phyloP scores from a whole-genome alignment of 1,284 basidiomycete genomes.

The Trichosporon faecale region DNA sequence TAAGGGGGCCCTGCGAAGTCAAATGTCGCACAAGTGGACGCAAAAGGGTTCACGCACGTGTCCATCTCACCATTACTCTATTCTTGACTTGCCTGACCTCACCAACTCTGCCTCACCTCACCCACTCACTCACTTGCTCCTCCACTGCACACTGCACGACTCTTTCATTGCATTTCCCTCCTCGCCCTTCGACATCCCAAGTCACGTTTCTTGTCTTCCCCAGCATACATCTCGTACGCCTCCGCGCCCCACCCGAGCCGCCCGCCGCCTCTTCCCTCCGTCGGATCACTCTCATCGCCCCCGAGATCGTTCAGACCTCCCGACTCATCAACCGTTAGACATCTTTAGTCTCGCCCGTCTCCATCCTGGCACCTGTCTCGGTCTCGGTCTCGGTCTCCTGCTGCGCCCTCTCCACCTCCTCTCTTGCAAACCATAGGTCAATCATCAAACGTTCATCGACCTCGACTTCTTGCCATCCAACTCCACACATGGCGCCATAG shows the following conservation, averaged over 20 bases:
- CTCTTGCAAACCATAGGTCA: background rate
- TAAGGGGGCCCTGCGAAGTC: background rate
- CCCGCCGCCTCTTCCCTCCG: background rate
- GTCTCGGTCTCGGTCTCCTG: background rate
- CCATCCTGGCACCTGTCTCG: background rate
- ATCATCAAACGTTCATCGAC: background rate
- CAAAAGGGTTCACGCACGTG: constrained; percentile 7
- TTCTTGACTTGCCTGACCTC: background rate
- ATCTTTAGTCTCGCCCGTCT: background rate
- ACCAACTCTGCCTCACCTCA: background rate
- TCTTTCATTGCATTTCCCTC: background rate
- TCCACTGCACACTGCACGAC: background rate
- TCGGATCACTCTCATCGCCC: background rate
- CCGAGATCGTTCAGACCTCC: background rate
- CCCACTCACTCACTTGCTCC: background rate
- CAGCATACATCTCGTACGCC: background rate
- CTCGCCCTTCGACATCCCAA: background rate
- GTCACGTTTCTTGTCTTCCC: background rate
- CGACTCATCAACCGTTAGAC: background rate
- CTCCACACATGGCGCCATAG: constrained; percentile 7
- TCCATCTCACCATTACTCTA: constrained; percentile 1
- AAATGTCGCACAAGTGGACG: constrained; percentile 1
- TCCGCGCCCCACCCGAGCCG: background rate
- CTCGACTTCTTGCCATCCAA: background rate
- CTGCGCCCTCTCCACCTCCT: background rate